Evolutionary conservation across 106 monocot species (phyloP), one percentile per base, ranked within the genome.

Genomic region (Dendrobium nobile): DNA sequence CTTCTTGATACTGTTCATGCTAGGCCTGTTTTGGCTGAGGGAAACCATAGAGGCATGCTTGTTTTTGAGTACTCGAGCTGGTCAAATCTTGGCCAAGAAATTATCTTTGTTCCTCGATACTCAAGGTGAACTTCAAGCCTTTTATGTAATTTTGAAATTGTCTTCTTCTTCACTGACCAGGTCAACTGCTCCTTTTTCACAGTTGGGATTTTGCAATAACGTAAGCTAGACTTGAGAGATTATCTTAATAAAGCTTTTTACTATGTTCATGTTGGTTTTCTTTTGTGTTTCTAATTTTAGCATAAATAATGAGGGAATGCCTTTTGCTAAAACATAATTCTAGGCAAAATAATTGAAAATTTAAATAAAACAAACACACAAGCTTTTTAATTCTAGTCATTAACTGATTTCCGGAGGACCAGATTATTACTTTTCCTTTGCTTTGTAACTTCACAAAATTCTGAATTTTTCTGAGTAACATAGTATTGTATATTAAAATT

Each of bases 41-140:
- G 54, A 72, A 77, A 72, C 27, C 77, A 58, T 80, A 82, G 22
- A 72, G 81, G 77, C 33, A 73, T 42, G 20, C 75, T 67, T 47
- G 85, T 83, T 20, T 90, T 86, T 84, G 86, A 91, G 74, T 99
- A 99, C 85, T 93, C 88, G 22, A 74, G 83, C 78, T 99, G 92
- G 99, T 84, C 93, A 73, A 86, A 82, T 77, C 85, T 95, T 84
- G 90, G 91, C 72, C 91, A 90, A 55, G 87, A 86, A 8, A 74
- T 90, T 75, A 68, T 85, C 48, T 88, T 95, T 81, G 77, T 87
- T 86, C 95, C 99, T 73, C 80, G 79, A 41, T 89, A 99, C 79
- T 82, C 79, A 31, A 95, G 98, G 98, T 94, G 44, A 43, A 70
- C 7, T 9, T 4, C 15, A 4, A 4, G 33, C 70, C 9, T 70